A percentile compares a stretch with the other conserved stretches of the same genome.
Conservation (phyloP, 2,329 filamentous ascomycete species). For the Shiraia bambusicola region DNA sequence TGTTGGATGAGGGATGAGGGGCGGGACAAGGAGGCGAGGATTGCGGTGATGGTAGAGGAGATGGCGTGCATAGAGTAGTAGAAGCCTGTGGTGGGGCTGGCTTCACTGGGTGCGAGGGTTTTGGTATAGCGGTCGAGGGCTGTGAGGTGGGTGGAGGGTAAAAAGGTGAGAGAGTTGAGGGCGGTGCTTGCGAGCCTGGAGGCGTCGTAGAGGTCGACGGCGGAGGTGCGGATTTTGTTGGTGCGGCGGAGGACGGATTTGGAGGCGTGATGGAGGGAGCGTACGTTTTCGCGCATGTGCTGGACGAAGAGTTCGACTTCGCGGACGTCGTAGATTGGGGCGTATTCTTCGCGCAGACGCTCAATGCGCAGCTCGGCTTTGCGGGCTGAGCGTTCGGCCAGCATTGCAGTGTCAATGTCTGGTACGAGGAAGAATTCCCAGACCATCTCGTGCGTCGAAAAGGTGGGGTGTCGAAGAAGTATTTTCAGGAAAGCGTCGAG, state of each 20-base stretch:
- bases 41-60: slow-evolving; percentile 80
- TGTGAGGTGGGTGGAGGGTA: slow-evolving; percentile 66
- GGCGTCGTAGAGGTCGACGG: slow-evolving; percentile 69
- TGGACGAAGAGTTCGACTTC: slow-evolving; percentile 93
- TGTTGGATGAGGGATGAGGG: slow-evolving; percentile 75
- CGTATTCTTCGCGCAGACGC: slow-evolving; percentile 83
- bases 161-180: slow-evolving; percentile 61
- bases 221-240: slow-evolving; percentile 68
- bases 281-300: slow-evolving; percentile 86
- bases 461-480: slow-evolving; percentile 84
- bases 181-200: slow-evolving; percentile 55
- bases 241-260: slow-evolving; percentile 79
- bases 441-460: slow-evolving; percentile 92
- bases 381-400: slow-evolving; percentile 81
- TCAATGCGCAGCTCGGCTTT: slow-evolving; percentile 84
- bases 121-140: slow-evolving; percentile 74
- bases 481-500: slow-evolving; percentile 88
- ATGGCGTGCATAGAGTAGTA: slow-evolving; percentile 76
- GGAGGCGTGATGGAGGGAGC: slow-evolving; percentile 78
- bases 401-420: slow-evolving; percentile 85
- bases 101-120: slow-evolving; percentile 66
- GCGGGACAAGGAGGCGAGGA: slow-evolving; percentile 75
- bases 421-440: slow-evolving; percentile 99
- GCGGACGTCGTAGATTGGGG: slow-evolving; percentile 74
- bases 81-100: slow-evolving; percentile 71